Evolutionary conservation across 2,329 filamentous ascomycete genomes (phyloP).

Genomic region (Sporothrix humicola): DNA sequence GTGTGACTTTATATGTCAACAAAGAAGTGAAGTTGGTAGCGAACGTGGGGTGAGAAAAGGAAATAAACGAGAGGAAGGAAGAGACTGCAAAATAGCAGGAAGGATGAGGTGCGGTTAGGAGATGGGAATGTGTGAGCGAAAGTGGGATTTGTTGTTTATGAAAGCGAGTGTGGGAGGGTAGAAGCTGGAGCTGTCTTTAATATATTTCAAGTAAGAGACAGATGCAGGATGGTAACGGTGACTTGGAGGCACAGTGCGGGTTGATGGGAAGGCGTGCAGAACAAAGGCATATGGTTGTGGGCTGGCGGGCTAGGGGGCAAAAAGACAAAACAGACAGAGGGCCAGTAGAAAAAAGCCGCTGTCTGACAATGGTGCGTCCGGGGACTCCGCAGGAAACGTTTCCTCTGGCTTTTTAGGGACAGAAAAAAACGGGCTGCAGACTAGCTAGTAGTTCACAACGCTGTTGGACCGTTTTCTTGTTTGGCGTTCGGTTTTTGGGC

Average conservation of each 20-base stretch:
- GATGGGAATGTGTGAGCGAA: neutral
- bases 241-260: slow-evolving; percentile 30
- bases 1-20: slow-evolving; percentile 18
- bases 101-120: slow-evolving; percentile 3
- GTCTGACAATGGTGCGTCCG: slow-evolving; percentile 24
- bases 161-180: slow-evolving; percentile 25
- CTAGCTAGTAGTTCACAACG: neutral
- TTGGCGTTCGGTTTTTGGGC: slow-evolving; percentile 9
- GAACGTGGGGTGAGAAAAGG: slow-evolving; percentile 27
- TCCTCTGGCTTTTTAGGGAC: slow-evolving; percentile 2
- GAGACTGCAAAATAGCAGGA: slow-evolving; percentile 18
- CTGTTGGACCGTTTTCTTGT: slow-evolving; percentile 2
- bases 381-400: slow-evolving; percentile 31
- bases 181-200: slow-evolving; percentile 23
- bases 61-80: slow-evolving; percentile 13
- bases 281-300: slow-evolving; percentile 25
- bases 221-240: slow-evolving; percentile 5
- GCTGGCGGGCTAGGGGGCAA: slow-evolving; percentile 28
- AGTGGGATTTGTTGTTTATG: slow-evolving; percentile 15
- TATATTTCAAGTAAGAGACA: slow-evolving; percentile 25
- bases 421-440: slow-evolving; percentile 23
- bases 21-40: slow-evolving; percentile 28
- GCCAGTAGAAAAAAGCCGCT: slow-evolving; percentile 4
- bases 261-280: neutral
- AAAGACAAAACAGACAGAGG: neutral